Base-by-base conservation (phyloP, 768 basidiomycete genomes). In the Lentinula boryana region DNA sequence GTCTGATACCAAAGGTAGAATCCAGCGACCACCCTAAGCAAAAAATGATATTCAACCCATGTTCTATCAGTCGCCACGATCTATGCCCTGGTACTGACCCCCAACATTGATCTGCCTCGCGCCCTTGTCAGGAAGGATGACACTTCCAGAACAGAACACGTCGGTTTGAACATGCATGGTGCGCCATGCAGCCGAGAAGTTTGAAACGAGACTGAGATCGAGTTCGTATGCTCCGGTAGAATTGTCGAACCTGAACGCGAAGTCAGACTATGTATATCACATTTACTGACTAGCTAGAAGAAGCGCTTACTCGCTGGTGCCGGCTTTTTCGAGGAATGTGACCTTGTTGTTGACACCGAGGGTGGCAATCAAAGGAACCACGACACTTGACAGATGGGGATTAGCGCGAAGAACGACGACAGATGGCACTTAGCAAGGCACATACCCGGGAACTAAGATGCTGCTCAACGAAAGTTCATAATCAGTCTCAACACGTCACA, bases 271-370 rank as follows among this genome's bases (percentile, higher is more conserved):
- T 6, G 4, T 33, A n/a, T 16, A 32, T 3, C 15, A 16, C 16
- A 31, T 43, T 13, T 9, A 23, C 23, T 16, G 3, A 27, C 5
- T 41, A 31, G 15, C 5, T 43, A 16, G 32, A 31, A 15, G 46
- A 52, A 32, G 5, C 21, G 62, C 76, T 31, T 67, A 81, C 80
- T 79, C 79, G 36, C 78, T 79, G 27, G 89, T 90, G 8, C 88
- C 87, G 3, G 58, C 73, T 69, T 92, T 93, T 71, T 93, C 90
- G 6, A 93, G 75, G 74, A 92, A 89, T 1, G 85, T 81, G 52
- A 92, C 85, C 68, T 92, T 93, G 76, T 88, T 85, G 75, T 92
- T 92, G 71, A 88, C 77, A 1, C 90, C 89, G 35, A 93, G 74
- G 0, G 90, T 91, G 3, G 87, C 84, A 40, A 91, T 82, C 60